Conservation (phyloP, 2,329 filamentous ascomycete genomes). For the Ophiocordyceps camponoti-rufipedis region DNA sequence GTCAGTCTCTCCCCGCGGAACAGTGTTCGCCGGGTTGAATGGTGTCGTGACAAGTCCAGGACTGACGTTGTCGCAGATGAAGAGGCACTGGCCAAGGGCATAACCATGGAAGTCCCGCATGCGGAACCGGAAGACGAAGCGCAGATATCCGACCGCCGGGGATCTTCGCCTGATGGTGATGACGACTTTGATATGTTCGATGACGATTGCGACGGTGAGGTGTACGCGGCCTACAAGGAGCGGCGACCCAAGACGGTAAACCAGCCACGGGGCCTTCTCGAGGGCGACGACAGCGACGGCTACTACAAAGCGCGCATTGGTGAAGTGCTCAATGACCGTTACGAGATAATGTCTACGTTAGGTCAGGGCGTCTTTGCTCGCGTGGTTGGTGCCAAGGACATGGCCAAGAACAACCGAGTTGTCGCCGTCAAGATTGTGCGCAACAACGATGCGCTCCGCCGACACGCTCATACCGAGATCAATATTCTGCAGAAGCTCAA, state of each 20-base stretch:
- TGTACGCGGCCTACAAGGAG: slow-evolving; percentile 36
- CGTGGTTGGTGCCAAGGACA: slow-evolving; percentile 76
- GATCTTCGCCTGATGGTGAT: slow-evolving; percentile 35
- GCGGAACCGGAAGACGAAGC: not conserved
- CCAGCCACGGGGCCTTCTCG: slow-evolving; percentile 60
- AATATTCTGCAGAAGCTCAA: slow-evolving; percentile 79
- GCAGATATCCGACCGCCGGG: slow-evolving; percentile 5
- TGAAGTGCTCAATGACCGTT: slow-evolving; percentile 75
- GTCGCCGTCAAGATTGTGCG: slow-evolving; percentile 97
- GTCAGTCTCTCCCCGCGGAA: not conserved
- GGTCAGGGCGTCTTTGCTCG: slow-evolving; percentile 95
- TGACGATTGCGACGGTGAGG: slow-evolving; percentile 53
- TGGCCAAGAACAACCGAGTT: slow-evolving; percentile 45
- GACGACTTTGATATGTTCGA: slow-evolving; percentile 84
- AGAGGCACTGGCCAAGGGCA: not conserved
- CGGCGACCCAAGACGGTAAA: slow-evolving; percentile 29
- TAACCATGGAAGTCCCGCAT: not conserved
- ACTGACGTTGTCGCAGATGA: not conserved
- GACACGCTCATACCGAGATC: slow-evolving; percentile 88
- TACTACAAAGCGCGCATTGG: slow-evolving; percentile 93
- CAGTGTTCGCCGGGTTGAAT: too few relatives aligned
- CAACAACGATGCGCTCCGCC: slow-evolving; percentile 82
- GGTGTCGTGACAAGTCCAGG: not conserved
- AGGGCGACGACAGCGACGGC: slow-evolving; percentile 86
- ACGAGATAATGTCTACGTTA: slow-evolving; percentile 72